A percentile compares a stretch with the other conserved stretches of the same genome.
Conservation (phyloP, 805 yeast genomes). For the Yamadazyma olivae region DNA sequence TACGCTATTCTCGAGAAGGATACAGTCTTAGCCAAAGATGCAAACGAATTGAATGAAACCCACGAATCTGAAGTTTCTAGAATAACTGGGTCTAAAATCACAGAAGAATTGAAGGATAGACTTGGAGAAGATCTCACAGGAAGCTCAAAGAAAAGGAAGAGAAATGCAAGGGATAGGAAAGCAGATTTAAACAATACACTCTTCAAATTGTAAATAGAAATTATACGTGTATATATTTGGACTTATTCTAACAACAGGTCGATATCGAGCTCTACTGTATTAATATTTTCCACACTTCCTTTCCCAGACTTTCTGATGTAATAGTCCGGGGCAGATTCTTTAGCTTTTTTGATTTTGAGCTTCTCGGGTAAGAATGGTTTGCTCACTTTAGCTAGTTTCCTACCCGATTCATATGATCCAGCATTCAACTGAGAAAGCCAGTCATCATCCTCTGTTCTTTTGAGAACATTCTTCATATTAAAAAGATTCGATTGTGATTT, state of each 20-base stretch:
- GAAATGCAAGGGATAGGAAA: constrained; percentile 45
- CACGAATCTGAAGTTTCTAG: constrained; percentile 28
- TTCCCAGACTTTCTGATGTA: constrained; percentile 23
- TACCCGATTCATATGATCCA: constrained; percentile 11
- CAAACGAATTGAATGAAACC: constrained; percentile 19
- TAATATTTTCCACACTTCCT: constrained; percentile 15
- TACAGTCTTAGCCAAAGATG: constrained; percentile 29
- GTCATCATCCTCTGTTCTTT: constrained; percentile 3
- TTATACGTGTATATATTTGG: too few species aligned
- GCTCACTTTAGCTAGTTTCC: constrained; percentile 17
- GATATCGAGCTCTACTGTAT: constrained; percentile 10
- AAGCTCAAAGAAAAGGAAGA: constrained; percentile 28
- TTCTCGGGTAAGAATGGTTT: constrained; percentile 7
- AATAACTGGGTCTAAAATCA: constrained; percentile 24
- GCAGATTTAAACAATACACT: constrained; percentile 36
- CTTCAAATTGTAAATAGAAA: constrained; percentile 26
- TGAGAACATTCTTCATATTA: constrained; percentile 25
- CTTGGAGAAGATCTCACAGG: constrained; percentile 41
- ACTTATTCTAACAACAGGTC: constrained; percentile 2
- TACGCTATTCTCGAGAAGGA: constrained; percentile 34
- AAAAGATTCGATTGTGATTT: constrained; percentile 24
- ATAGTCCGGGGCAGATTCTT: constrained; percentile 11
- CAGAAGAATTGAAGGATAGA: constrained; percentile 26
- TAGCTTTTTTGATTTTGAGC: background rate
- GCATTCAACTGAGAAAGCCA: constrained; percentile 18